Percentiles rank a stretch among this genome's conserved stretches.
Evolutionary conservation across 176 grass and related monocot genomes (phyloP).

Genomic region (Oryza coarctata): DNA sequence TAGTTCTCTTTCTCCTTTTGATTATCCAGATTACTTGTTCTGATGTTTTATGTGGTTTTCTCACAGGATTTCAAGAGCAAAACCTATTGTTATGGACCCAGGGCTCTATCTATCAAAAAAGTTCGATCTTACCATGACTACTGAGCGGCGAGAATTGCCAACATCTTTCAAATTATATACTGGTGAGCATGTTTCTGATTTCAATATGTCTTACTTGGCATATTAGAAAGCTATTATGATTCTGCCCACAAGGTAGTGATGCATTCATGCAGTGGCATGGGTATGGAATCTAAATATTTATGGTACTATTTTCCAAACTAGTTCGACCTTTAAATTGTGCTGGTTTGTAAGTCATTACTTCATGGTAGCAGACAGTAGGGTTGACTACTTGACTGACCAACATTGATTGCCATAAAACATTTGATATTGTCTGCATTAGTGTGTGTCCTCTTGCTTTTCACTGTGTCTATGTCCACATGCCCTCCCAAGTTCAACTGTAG

Average conservation of each 20-base stretch:
- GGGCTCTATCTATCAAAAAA: slow-evolving; percentile 96
- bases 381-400: neutral
- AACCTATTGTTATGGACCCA: slow-evolving; percentile 85
- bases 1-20: neutral
- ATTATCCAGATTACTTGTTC: neutral
- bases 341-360: neutral
- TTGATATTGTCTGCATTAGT: neutral
- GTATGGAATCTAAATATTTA: neutral
- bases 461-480: neutral
- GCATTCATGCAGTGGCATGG: neutral
- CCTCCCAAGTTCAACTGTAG: neutral
- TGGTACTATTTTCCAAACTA: neutral
- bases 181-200: slow-evolving; percentile 47
- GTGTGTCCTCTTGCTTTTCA: neutral
- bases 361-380: neutral
- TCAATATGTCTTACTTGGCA: neutral
- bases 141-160: slow-evolving; percentile 73
- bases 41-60: slow-evolving; percentile 21
- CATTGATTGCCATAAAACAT: neutral
- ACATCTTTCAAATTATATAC: slow-evolving; percentile 95
- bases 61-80: slow-evolving; percentile 71
- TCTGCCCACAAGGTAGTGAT: neutral
- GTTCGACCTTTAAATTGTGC: neutral
- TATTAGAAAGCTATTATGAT: neutral
- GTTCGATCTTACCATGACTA: slow-evolving; percentile 71